Base-by-base conservation (phyloP, 306 rosid species). In the Quercus glauca region DNA sequence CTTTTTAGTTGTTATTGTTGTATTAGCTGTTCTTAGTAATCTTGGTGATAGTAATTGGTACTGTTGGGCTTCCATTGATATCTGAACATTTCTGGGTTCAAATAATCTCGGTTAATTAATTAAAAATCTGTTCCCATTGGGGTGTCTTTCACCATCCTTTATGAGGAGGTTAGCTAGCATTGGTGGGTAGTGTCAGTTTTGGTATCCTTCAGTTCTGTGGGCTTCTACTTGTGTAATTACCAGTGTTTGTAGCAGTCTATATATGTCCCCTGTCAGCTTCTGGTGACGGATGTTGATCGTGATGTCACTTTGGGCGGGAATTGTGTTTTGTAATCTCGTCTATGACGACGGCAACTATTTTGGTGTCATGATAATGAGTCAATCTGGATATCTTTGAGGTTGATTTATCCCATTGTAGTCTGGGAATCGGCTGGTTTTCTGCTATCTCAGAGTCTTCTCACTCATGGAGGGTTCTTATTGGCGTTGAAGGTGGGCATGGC, bases 261-360 rank as follows among this genome's bases (percentile, higher is more conserved):
- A 28, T 79, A 28, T 79, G 59, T 78, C 71, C 83, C 81, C 52
- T 65, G 80, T 83, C 76, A 71, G 86, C 84, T 82, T 84, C 78
- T 23, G 75, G 86, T 83, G 92, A 82, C 81, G 76, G 91, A 89
- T 53, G 78, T 69, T 79, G 78, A 70, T 64, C 79, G 60, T 81
- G 86, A 90, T 80, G 89, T 86, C 84, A 83, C 89, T 86, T 76
- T 74, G 61, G 81, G 86, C 74, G 55, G 80, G 80, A 77, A 73
- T 61, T 64, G 55, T 55, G 78, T 80, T 69, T 69, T 74, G 29
- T 7, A 57, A 85, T 78, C 83, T 75, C 67, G 60, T 69, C 45
- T 52, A 21, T 20, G 76, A 77, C 25, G 65, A 77, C 25, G 75
- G 63, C 79, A n/a, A 78, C 59, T 77, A 35, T 74, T 75, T 11